Percentiles rank a stretch among this genome's conserved stretches.
Evolutionary conservation across 2,329 filamentous ascomycete species (phyloP).

Genomic region (Phialophora macrospora): DNA sequence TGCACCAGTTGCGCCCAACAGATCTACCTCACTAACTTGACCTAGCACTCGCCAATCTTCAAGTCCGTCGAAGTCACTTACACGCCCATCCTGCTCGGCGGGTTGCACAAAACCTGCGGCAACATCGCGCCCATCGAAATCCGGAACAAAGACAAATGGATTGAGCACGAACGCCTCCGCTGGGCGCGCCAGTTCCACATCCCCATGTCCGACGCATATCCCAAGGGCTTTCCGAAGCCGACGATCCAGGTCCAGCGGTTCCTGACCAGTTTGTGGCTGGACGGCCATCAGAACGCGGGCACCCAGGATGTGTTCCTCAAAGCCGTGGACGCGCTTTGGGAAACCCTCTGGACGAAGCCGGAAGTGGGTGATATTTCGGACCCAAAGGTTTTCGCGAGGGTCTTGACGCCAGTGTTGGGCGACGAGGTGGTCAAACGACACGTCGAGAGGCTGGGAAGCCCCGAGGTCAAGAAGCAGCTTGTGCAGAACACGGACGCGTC

Average conservation of each 20-base stretch:
- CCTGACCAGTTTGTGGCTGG: constrained; percentile 52
- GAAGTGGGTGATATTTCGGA: constrained; percentile 37
- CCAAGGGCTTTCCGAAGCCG: constrained; percentile 59
- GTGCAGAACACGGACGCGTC: constrained; percentile 57
- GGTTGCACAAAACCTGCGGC: constrained; percentile 61
- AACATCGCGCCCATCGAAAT: constrained; percentile 61
- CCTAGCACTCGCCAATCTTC: constrained; percentile 60
- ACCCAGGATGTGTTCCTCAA: constrained; percentile 49
- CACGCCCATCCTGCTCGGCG: constrained; percentile 64
- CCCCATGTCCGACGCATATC: constrained; percentile 54
- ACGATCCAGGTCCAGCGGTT: constrained; percentile 60
- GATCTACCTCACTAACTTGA: constrained; percentile 1
- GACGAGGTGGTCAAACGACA: constrained; percentile 46
- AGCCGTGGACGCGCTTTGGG: constrained; percentile 55
- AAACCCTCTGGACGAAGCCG: constrained; percentile 58
- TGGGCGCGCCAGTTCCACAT: constrained; percentile 61
- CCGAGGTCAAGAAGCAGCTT: constrained; percentile 51
- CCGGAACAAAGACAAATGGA: constrained; percentile 66
- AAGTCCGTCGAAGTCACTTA: constrained; percentile 60
- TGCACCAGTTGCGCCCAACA: neutral
- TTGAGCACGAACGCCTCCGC: constrained; percentile 58
- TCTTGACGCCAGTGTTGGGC: constrained; percentile 54
- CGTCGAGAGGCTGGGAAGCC: constrained; percentile 16
- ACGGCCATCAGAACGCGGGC: constrained; percentile 40
- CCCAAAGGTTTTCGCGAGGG: constrained; percentile 49